phyloP scores from a whole-genome alignment of 257 asterid genomes.

The Agastache rugosa region DNA sequence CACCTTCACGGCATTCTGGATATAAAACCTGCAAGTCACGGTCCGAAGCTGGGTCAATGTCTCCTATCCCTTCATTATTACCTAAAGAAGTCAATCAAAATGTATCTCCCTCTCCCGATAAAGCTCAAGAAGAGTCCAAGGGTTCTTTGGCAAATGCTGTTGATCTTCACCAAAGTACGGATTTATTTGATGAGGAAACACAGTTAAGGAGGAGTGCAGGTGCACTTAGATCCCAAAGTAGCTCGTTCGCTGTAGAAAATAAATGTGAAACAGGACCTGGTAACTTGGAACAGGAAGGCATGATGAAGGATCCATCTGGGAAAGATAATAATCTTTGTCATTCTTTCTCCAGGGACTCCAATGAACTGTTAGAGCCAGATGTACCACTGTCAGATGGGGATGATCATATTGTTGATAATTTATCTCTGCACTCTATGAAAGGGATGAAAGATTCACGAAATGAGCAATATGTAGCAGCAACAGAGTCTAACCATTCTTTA shows the following conservation, averaged over 20 bases:
- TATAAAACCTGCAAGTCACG: conserved; percentile 17
- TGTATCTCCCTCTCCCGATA: conserved; percentile 40
- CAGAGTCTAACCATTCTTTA: conserved; percentile 21
- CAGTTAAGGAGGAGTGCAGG: not conserved
- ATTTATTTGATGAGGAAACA: conserved; percentile 31
- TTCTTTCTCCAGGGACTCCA: conserved; percentile 34
- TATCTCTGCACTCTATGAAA: conserved; percentile 20
- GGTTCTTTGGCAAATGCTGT: conserved; percentile 34
- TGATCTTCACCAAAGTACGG: conserved; percentile 25
- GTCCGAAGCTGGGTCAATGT: conserved; percentile 37
- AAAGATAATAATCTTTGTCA: conserved; percentile 23
- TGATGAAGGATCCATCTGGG: conserved; percentile 22
- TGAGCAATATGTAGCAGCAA: conserved; percentile 28
- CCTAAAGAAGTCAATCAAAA: conserved; percentile 38
- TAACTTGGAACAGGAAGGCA: conserved; percentile 28
- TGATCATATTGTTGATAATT: conserved; percentile 31
- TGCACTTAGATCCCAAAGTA: conserved; percentile 27
- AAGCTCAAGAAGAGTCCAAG: conserved; percentile 32
- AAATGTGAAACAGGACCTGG: conserved; percentile 26
- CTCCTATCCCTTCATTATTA: conserved; percentile 37
- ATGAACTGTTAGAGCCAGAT: not conserved
- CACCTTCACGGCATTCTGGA: conserved; percentile 43
- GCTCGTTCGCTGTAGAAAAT: conserved; percentile 24
- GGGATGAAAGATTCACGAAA: conserved; percentile 32
- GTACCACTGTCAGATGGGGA: conserved; percentile 32